Evolutionary conservation across 139 green algal species (phyloP), one percentile per base, ranked within the genome.

Genomic region (Marvania coccoides): DNA sequence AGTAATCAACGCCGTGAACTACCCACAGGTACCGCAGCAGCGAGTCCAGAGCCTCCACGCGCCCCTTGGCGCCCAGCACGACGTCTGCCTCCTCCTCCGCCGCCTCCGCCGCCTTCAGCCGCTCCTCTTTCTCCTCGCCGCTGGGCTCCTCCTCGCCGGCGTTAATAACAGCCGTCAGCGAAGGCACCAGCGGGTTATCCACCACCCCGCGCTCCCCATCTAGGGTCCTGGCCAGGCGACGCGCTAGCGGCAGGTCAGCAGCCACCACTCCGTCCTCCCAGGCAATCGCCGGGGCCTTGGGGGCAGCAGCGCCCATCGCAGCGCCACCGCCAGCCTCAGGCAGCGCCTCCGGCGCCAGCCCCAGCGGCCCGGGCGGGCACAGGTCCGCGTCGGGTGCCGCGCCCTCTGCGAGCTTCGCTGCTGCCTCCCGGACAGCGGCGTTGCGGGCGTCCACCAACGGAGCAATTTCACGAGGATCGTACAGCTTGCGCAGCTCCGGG

Each of bases 1-100:
- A 97, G 74, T 88, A 97, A 69, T 97, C 90, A 4, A 95, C 67
- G 9, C 88, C 83, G 42, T 97, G 91, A 65, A 97, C 90, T 1
- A 75, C 71, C 89, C 89, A 97, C 23, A 97, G 79, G 78, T 95
- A 97, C 5, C 77, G 72, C n/a, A 97, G 74, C 65, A 90, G 69
- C 59, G 85, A 45, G 70, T 97, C 90, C 58, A 97, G 75, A 69
- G 81, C 73, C 34, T 37, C 69, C 14, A 57, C 29, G n/a, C 48
- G 51, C 35, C 55, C 42, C 47, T 78, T 37, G 38, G 29, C 61
- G 23, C 15, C 48, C 33, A 33, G 46, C n/a, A 38, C 58, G 28
- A 24, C 70, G 12, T 47, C 54, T 3, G 35, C 39, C 42, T 55
- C 57, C 37, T 61, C 65, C 13, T 10, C 38, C 13, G 30, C 48